Percentiles rank a stretch among this genome's conserved stretches.
phyloP scores from a whole-genome alignment of 2,329 filamentous ascomycete species.

The Biscogniauxia marginata region DNA sequence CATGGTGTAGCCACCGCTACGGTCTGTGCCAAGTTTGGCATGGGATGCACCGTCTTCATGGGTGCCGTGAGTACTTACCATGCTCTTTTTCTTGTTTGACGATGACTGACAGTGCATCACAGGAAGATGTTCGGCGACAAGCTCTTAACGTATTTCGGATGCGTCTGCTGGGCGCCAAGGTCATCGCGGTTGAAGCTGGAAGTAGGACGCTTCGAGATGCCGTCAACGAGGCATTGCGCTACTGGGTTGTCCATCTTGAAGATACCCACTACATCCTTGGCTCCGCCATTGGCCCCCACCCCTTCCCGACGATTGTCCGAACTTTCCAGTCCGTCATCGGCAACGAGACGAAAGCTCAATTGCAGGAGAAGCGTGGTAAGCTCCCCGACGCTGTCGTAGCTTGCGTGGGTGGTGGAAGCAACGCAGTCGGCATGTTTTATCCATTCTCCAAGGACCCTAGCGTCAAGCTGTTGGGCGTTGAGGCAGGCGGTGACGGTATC shows the following conservation, averaged over 20 bases:
- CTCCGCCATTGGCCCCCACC: constrained; percentile 94
- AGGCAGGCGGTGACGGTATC: constrained; percentile 90
- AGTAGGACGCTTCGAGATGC: constrained; percentile 80
- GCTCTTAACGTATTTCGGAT: constrained; percentile 98
- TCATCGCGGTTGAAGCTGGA: constrained; percentile 89
- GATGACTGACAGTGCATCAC: constrained; percentile 2
- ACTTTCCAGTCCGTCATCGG: constrained; percentile 98
- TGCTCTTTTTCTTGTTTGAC: background rate
- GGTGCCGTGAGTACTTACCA: constrained; percentile 64
- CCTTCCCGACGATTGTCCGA: constrained; percentile 95
- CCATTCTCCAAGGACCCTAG: constrained; percentile 83
- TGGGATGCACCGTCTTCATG: constrained; percentile 99
- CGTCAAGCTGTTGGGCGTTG: constrained; percentile 89
- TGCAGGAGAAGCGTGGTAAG: constrained; percentile 79
- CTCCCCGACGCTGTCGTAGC: constrained; percentile 95
- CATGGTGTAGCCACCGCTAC: constrained; percentile 98
- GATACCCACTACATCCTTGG: constrained; percentile 98
- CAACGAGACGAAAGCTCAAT: constrained; percentile 88
- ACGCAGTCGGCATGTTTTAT: constrained; percentile 97
- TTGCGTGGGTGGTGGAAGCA: constrained; percentile 92
- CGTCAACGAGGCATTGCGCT: constrained; percentile 91
- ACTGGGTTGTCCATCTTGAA: constrained; percentile 89
- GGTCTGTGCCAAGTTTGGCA: constrained; percentile 95
- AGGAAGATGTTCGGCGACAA: constrained; percentile 91
- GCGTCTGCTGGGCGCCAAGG: constrained; percentile 89